Evolutionary conservation across 2,329 filamentous ascomycete species (phyloP), one percentile per base, ranked within the genome.

Genomic region (Ascochyta rabiei): DNA sequence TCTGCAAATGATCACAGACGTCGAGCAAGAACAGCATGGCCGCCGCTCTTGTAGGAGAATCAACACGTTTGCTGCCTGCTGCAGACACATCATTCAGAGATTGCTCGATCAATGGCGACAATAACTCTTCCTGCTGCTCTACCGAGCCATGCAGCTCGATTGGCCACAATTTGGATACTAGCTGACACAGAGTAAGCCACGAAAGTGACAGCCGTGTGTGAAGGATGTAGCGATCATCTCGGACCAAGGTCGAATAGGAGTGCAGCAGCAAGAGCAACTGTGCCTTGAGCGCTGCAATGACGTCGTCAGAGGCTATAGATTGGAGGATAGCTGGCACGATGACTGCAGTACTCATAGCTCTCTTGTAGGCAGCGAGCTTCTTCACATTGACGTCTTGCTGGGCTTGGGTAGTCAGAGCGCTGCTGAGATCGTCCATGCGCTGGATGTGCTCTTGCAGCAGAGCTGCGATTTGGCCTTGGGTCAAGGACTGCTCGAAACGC

Each of bases 401-500:
- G 2, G 53, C 31, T 18, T 59, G 49, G 15, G 45, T 54, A 12
- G 48, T 34, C 12, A 68, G 48, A 5, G 56, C 64, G 30, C 39
- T 33, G n/a, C 49, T 44, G 10, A 67, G 52, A 3, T 57, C 49
- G 12, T 60, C 38, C 35, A 74, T 45, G 13, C 67, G 66, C 21
- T 53, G 52, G 7, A 43, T 48, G 48, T 76, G 72, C 26, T 70
- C 61, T 46, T 68, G 54, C 12, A 75, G 60, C 6, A 75, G 42
- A 13, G 48, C 60, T n/a, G 62, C 60, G 13, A 74, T 68, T 48
- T 75, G 73, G 16, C 63, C 49, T 15, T 64, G 60, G 3, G 72
- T 75, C 24, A 76, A 54, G 13, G 65, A 72, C n/a, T 63, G 56
- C 44, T 75, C 72, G 19, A 75, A 60, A 3, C 63, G 41, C 23